Base-by-base conservation (phyloP, 371 early-diverging fungal species). In the Mortierella sp. region DNA sequence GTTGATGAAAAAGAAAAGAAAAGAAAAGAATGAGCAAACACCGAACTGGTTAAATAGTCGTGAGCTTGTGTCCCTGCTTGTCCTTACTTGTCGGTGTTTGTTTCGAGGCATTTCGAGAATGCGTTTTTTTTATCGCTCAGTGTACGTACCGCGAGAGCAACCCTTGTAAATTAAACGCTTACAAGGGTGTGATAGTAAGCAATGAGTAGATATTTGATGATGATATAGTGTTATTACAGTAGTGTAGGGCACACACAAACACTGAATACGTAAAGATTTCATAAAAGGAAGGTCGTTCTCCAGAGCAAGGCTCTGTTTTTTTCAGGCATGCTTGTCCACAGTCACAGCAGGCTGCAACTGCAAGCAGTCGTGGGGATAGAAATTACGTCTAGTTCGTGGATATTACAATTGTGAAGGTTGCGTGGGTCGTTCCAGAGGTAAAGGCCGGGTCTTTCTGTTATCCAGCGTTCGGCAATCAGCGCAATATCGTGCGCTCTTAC, bases 1-100 rank as follows among this genome's bases (percentile, higher is more conserved):
- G 57, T 47, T 70, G 70, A 24, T 38, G 70, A 54, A 55, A 63
- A 74, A 75, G 9, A 58, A 58, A n/a, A 47, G 31, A 63, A 58
- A 31, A 60, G 31, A 47, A 60, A 48, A 75, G 47, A 7, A 9
- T 21, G 60, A 47, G 44, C 47, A 47, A 60, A 60, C 10, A 3
- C 6, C 60, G 38, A 28, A 8, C 2, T 7, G 45, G n/a, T 26
- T 74, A 42, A 0, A n/a, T 54, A 38, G 31, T 11, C n/a, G 57
- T n/a, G 48, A 14, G 14, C 13, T 10, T 48, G 14, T 48, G 13
- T 14, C n/a, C n/a, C n/a, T n/a, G n/a, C n/a, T n/a, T n/a, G n/a
- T n/a, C n/a, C n/a, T n/a, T n/a, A n/a, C n/a, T n/a, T n/a, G n/a
- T n/a, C n/a, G n/a, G n/a, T n/a, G n/a, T n/a, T n/a, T n/a, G n/a